phyloP scores from a whole-genome alignment of 2,329 filamentous ascomycete species.

The Mariannaea sp. region DNA sequence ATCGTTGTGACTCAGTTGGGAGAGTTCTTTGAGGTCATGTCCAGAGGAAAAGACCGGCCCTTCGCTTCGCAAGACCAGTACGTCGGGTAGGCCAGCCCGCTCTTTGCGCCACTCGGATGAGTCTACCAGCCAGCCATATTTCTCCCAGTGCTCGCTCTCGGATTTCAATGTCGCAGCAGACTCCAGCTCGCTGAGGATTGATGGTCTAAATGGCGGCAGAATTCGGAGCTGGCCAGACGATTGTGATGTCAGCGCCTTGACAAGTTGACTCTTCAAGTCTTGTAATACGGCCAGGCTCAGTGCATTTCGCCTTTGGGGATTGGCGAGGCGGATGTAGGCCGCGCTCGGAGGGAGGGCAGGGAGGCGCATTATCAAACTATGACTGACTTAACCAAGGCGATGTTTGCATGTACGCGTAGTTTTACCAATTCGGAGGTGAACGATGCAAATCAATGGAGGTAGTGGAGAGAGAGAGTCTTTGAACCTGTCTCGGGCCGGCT shows the following conservation, averaged over 20 bases:
- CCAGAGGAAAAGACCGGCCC: conserved; percentile 33
- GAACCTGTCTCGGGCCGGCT: too few relatives aligned
- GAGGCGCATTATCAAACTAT: conserved; percentile 24
- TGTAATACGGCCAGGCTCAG: conserved; percentile 26
- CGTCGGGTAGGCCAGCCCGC: conserved; percentile 27
- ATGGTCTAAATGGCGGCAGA: conserved; percentile 22
- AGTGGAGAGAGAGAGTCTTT: too few relatives aligned
- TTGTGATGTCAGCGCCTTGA: conserved; percentile 21
- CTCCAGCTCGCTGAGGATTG: conserved; percentile 12
- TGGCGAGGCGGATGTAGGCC: conserved; percentile 29
- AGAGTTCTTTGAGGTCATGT: conserved; percentile 33
- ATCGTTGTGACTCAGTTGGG: conserved; percentile 9
- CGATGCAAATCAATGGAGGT: too few relatives aligned
- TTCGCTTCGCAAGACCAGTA: conserved; percentile 32
- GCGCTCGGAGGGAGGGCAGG: conserved; percentile 25
- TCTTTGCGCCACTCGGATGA: conserved; percentile 30
- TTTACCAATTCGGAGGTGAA: too few relatives aligned
- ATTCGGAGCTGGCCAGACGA: conserved; percentile 17
- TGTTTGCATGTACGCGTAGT: too few relatives aligned
- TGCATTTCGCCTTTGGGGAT: conserved; percentile 32
- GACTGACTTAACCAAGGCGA: too few relatives aligned
- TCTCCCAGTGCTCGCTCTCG: conserved; percentile 13
- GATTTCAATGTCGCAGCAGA: neutral
- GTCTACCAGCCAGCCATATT: conserved; percentile 30
- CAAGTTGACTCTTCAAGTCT: conserved; percentile 29